Conservation (phyloP, 345 rosid genomes). For the Eucalyptus viminalis region DNA sequence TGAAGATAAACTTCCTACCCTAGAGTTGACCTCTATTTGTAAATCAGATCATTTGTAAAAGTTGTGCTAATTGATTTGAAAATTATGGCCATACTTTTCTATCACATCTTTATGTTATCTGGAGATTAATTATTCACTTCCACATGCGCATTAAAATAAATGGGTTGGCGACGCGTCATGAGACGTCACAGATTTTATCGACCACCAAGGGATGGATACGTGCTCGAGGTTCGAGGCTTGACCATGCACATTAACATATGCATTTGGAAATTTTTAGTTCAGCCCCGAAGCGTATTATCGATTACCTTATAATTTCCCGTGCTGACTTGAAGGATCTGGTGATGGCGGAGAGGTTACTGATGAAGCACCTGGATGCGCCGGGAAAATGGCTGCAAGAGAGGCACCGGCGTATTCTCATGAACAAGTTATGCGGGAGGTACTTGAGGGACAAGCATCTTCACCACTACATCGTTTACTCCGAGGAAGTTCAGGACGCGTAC, state of each 20-base stretch:
- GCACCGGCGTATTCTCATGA: constrained; percentile 77
- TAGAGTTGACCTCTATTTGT: no score
- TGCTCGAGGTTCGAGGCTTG: background rate
- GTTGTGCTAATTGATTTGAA: no score
- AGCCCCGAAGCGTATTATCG: fast-evolving
- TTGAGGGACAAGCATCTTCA: constrained; percentile 77
- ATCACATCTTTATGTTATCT: no score
- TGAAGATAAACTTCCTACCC: no score
- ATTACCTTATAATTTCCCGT: background rate
- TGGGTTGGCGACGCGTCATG: no score
- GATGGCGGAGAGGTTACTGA: constrained; percentile 82
- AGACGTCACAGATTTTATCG: no score
- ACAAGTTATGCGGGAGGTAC: constrained; percentile 88
- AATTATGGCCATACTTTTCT: no score
- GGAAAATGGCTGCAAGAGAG: constrained; percentile 87
- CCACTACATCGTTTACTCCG: constrained; percentile 39
- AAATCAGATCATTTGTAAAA: no score
- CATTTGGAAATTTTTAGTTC: background rate
- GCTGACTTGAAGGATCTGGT: constrained; percentile 55
- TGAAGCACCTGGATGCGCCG: constrained; percentile 94
- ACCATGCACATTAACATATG: fast-evolving
- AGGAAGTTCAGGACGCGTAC: constrained; percentile 63
- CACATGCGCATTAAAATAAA: no score
- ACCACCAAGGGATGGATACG: no score
- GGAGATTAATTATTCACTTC: no score